These are phyloP conservation scores for Eleusine indica DNA, from an alignment of 176 grass and related monocot genomes.

Conservation along the genomic window DNA sequence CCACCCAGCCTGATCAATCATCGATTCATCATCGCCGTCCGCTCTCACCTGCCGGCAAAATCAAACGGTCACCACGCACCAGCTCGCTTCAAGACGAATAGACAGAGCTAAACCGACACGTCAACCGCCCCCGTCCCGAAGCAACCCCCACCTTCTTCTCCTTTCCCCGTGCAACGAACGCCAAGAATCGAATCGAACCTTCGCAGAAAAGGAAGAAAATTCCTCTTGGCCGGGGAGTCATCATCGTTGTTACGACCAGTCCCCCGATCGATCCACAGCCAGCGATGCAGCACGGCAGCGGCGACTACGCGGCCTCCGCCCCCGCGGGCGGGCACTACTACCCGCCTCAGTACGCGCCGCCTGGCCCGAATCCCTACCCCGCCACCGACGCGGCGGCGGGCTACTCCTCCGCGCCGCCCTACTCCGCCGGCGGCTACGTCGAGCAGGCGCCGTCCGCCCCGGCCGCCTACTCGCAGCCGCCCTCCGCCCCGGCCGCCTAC, in stretches of 20 bases:
- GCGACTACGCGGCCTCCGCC: slow-evolving; percentile 55
- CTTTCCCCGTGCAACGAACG: slow-evolving; percentile 46
- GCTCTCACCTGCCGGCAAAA: not conserved
- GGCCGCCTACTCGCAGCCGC: not conserved
- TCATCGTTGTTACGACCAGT: not conserved
- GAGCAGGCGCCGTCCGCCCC: slow-evolving; percentile 14
- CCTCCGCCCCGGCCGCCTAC: not conserved
- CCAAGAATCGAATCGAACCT: slow-evolving; percentile 40
- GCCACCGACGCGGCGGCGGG: slow-evolving; percentile 39
- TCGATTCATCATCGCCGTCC: slow-evolving; percentile 40
- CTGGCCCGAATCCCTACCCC: slow-evolving; percentile 31
- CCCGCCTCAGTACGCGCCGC: slow-evolving; percentile 52
- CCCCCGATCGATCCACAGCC: not conserved
- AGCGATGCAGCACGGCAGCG: slow-evolving; percentile 64
- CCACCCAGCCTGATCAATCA: not conserved
- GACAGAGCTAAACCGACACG: slow-evolving; percentile 2
- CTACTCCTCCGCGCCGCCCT: slow-evolving; percentile 76
- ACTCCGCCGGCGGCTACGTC: slow-evolving; percentile 41
- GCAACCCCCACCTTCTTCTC: slow-evolving; percentile 34
- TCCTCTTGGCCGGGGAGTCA: not conserved
- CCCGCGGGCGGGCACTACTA: slow-evolving; percentile 55
- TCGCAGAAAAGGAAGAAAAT: not conserved
- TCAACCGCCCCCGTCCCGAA: slow-evolving; percentile 26
- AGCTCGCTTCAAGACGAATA: not conserved
- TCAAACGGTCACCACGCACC: slow-evolving; percentile 12